phyloP scores from a whole-genome alignment of 1,284 basidiomycete species.

The Vanrija humicola region DNA sequence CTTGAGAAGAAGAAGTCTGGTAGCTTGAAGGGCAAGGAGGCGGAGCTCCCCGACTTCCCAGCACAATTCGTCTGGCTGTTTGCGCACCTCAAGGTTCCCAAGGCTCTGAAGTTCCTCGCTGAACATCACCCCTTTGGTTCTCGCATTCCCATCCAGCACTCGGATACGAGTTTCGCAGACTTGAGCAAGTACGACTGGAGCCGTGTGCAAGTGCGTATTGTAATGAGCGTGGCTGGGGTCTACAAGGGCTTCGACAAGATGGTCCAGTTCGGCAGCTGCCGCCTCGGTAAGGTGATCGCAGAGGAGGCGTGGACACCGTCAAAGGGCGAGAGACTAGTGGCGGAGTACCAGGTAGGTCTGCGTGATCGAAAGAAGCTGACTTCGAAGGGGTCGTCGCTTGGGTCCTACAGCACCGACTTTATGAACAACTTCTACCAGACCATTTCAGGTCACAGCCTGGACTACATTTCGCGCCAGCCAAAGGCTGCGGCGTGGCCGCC shows the following conservation, averaged over 20 bases:
- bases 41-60: conserved; percentile 30
- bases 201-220: conserved; percentile 38
- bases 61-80: conserved; percentile 38
- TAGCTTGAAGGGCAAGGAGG: not conserved
- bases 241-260: conserved; percentile 34
- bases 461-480: conserved; percentile 14
- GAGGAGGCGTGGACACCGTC: conserved; percentile 38
- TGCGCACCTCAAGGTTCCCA: conserved; percentile 37
- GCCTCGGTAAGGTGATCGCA: conserved; percentile 35
- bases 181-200: conserved; percentile 44
- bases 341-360: conserved; percentile 44
- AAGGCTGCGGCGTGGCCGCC: conserved; percentile 34
- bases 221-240: conserved; percentile 41
- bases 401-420: conserved; percentile 41
- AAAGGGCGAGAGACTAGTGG: conserved; percentile 29
- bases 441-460: conserved; percentile 26
- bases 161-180: conserved; percentile 11
- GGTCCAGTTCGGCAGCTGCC: conserved; percentile 30
- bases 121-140: conserved; percentile 27
- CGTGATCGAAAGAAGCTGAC: not conserved
- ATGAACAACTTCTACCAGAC: conserved; percentile 38
- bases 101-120: conserved; percentile 28
- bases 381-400: conserved; percentile 43
- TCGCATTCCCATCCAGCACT: conserved; percentile 22
- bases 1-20: conserved; percentile 13